phyloP scores from a whole-genome alignment of 164 flowering plant species.

The Liquidambar formosana region DNA sequence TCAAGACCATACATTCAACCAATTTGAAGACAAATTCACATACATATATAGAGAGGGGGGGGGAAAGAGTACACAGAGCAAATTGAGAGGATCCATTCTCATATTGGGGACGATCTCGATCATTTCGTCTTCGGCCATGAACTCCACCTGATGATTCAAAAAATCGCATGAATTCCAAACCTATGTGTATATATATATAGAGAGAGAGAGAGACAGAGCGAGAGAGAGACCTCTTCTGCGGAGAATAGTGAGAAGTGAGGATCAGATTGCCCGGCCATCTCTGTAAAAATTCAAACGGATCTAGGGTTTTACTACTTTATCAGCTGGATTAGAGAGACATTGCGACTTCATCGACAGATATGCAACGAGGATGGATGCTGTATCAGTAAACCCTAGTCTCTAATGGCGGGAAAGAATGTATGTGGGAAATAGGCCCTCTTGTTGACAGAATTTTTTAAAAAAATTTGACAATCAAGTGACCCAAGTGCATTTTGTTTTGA shows the following conservation, averaged over 20 bases:
- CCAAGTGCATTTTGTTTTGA: no score
- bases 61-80: slow-evolving; percentile 42
- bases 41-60: background rate
- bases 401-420: no score
- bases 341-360: background rate
- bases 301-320: background rate
- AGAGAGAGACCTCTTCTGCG: slow-evolving; percentile 54
- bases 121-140: slow-evolving; percentile 82
- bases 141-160: slow-evolving; percentile 56
- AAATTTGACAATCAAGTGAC: no score
- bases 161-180: background rate
- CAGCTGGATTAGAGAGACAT: background rate
- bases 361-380: no score
- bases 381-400: no score
- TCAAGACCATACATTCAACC: slow-evolving; percentile 1
- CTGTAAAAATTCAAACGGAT: background rate
- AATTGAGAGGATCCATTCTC: slow-evolving; percentile 60
- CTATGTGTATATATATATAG: background rate
- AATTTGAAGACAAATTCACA: background rate
- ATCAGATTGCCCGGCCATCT: slow-evolving; percentile 78
- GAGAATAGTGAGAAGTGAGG: slow-evolving; percentile 62
- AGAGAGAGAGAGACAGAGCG: background rate
- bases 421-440: no score
- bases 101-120: slow-evolving; percentile 77
- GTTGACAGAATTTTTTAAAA: no score